phyloP scores from a whole-genome alignment of 495 filamentous ascomycete genomes.

The Aspergillus diversus region DNA sequence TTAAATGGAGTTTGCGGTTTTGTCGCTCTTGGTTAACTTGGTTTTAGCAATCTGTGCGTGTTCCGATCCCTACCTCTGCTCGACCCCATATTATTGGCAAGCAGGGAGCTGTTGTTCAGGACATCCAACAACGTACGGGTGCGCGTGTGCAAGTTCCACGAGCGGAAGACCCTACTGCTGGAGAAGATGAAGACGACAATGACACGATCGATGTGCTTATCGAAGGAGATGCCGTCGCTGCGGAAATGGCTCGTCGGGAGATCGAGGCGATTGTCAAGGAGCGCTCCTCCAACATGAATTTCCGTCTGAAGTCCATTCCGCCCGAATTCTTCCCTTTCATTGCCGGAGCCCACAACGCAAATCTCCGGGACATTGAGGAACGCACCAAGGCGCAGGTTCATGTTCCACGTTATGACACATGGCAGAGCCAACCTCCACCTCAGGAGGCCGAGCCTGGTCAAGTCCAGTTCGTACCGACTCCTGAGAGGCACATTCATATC shows the following conservation, averaged over 20 bases:
- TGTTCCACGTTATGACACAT: conserved; percentile 79
- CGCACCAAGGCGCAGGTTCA: conserved; percentile 72
- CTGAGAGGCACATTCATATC: conserved; percentile 74
- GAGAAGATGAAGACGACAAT: conserved; percentile 69
- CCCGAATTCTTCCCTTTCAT: conserved; percentile 96
- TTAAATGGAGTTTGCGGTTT: background rate
- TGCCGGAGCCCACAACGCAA: conserved; percentile 74
- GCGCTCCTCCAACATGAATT: conserved; percentile 76
- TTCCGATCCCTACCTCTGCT: conserved; percentile 80
- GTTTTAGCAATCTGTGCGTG: conserved; percentile 67
- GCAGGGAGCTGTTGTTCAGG: conserved; percentile 85
- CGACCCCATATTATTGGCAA: conserved; percentile 89
- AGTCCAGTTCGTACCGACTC: conserved; percentile 67
- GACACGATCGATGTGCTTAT: conserved; percentile 81
- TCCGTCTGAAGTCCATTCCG: conserved; percentile 77
- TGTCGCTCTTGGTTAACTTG: background rate
- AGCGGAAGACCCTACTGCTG: conserved; percentile 58
- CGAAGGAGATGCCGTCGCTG: conserved; percentile 86
- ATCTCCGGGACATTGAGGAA: conserved; percentile 69
- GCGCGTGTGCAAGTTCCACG: conserved; percentile 89
- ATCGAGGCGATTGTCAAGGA: conserved; percentile 86
- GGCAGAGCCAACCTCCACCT: conserved; percentile 70
- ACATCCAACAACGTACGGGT: conserved; percentile 80
- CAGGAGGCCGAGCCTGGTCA: conserved; percentile 64
- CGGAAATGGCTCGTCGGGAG: conserved; percentile 75